phyloP scores from a whole-genome alignment of 352 stramenopile species.

The Pythium rishiriense region DNA sequence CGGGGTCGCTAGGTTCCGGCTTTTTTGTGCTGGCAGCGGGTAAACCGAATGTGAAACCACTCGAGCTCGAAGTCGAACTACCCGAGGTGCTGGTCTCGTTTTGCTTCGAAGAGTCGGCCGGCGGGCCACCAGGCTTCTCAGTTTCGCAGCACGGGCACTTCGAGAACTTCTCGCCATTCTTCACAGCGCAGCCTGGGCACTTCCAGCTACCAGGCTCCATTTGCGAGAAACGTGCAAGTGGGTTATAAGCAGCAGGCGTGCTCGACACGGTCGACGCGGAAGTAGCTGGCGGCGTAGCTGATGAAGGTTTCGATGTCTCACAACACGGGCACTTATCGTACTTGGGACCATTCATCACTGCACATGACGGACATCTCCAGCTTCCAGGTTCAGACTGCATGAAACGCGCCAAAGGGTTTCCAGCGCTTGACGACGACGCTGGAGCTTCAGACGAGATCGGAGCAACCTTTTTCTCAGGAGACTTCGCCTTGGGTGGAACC shows the following conservation, averaged over 20 bases:
- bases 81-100: not conserved
- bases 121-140: slow-evolving; percentile 9
- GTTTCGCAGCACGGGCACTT: slow-evolving; percentile 76
- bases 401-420: slow-evolving; percentile 64
- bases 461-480: slow-evolving; percentile 4
- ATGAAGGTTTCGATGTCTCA: slow-evolving; percentile 52
- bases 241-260: slow-evolving; percentile 21
- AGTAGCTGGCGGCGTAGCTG: slow-evolving; percentile 9
- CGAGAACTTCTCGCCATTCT: slow-evolving; percentile 48
- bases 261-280: slow-evolving; percentile 12
- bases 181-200: slow-evolving; percentile 74
- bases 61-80: not conserved
- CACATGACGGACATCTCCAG: slow-evolving; percentile 79
- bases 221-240: slow-evolving; percentile 38
- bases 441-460: not conserved
- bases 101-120: not conserved
- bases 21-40: slow-evolving; percentile 9
- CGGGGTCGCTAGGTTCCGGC: not conserved
- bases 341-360: slow-evolving; percentile 61
- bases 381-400: slow-evolving; percentile 52
- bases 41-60: slow-evolving; percentile 26
- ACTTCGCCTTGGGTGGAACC: slow-evolving; percentile 27
- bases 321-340: slow-evolving; percentile 80
- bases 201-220: slow-evolving; percentile 67
- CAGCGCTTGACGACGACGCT: not conserved